Base-by-base conservation (phyloP, 192 early-diverging fungal species). In the Ambispora gerdemannii region DNA sequence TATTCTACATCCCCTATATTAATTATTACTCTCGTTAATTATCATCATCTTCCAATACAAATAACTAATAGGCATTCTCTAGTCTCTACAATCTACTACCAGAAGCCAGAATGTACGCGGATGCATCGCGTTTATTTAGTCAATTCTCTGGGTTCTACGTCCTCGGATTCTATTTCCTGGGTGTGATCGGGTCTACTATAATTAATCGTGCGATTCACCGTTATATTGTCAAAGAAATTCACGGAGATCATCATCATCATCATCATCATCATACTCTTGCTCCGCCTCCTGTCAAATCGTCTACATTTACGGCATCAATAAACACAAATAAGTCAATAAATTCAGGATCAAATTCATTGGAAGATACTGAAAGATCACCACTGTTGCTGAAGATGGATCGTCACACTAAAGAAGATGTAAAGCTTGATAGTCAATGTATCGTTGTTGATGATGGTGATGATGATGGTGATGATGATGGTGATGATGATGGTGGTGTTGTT, bases 51-150 rank as follows among this genome's bases (percentile, higher is more conserved):
- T 10, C 10, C n/a, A n/a, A n/a, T n/a, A n/a, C n/a, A n/a, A n/a
- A n/a, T n/a, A n/a, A n/a, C n/a, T n/a, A n/a, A 53, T 4, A 67
- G 64, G 50, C 51, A 34, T 67, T 17, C 34, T 52, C 64, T 32
- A 67, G 64, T 27, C 31, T 67, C 1, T 52, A 24, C 35, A 50
- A 24, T 2, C 31, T 67, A 22, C 7, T 67, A 20, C 0, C 19
- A 3, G 64, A 67, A 67, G 20, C 64, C 13, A 52, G 51, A 67
- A 31, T 20, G 24, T 19, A 28, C 51, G 33, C 51, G 15, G 8
- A n/a, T 1, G 4, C 6, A 1, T 2, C 64, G 7, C 1, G 31
- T n/a, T 17, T 33, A 8, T 67, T 17, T 7, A 50, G 24, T 33
- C n/a, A 43, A 34, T 25, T 33, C n/a, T 30, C 50, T 31, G 64